Evolutionary conservation across 306 rosid species (phyloP), one percentile per base, ranked within the genome.

Genomic region (Quercus berberidifolia): DNA sequence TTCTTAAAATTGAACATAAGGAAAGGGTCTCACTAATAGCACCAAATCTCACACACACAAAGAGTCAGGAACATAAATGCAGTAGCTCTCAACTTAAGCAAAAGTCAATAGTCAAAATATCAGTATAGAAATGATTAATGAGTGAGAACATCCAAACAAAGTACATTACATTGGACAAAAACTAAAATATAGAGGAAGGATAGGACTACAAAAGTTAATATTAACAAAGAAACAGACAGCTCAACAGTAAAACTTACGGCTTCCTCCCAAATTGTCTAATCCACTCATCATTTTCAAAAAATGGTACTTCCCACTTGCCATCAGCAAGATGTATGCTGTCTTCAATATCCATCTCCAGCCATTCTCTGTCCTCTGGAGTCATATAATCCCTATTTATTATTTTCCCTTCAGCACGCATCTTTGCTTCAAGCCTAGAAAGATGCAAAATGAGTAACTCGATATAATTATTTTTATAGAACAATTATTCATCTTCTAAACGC

Each of bases 341-440:
- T 86, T 95, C 96, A 79, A 92, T 89, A 89, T 95, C 99, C 97
- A 84, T 95, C 86, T 92, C 94, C 62, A 95, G 92, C 99, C 99
- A 95, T 75, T 86, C 86, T 81, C 82, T 88, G 77, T 95, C 99
- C 83, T 95, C 96, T 2, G 88, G 91, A 73, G 89, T 73, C 92
- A 89, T 88, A 84, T 75, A 95, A 85, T 95, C 98, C 90, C 91
- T 89, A 41, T 87, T 57, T 74, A 95, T 84, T 78, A 91, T 85
- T 83, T 78, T 89, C 80, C 97, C 99, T 84, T 91, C 79, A 71
- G 91, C 94, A 55, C 99, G 98, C 99, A 92, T 95, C 83, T 90
- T 65, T 69, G 81, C 88, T 88, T 95, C 99, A 55, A 91, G 99
- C 89, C 99, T 92, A 68, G 72, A 71, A 77, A 64, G 52, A 84